Conservation (phyloP, 2,329 filamentous ascomycete genomes). For the Penicillium digitatum region DNA sequence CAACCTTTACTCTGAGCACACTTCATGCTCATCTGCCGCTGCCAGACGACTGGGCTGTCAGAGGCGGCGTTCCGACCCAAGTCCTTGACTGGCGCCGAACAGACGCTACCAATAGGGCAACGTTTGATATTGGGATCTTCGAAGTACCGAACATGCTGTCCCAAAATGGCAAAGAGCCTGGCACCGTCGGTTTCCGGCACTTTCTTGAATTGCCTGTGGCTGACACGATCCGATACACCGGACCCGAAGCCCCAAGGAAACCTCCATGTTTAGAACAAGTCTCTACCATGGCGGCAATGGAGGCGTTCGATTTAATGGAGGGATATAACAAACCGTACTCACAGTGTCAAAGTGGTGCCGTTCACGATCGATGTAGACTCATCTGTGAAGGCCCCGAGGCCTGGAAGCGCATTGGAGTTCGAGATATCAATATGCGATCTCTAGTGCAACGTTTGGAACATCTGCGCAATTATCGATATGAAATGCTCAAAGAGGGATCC, state of each 20-base stretch:
- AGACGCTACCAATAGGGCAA: slow-evolving; percentile 33
- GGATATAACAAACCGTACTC: slow-evolving; percentile 36
- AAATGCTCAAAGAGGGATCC: slow-evolving; percentile 30
- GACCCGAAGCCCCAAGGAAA: slow-evolving; percentile 19
- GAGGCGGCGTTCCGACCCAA: slow-evolving; percentile 27
- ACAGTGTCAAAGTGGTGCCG: slow-evolving; percentile 34
- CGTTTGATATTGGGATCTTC: slow-evolving; percentile 45
- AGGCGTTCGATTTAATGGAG: slow-evolving; percentile 35
- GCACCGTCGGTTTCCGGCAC: slow-evolving; percentile 46
- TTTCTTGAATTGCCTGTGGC: slow-evolving; percentile 47
- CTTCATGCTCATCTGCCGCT: slow-evolving; percentile 46
- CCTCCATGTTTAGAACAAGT: slow-evolving; percentile 22
- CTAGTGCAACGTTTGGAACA: slow-evolving; percentile 36
- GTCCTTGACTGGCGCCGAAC: slow-evolving; percentile 23
- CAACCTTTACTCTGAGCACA: slow-evolving; percentile 42
- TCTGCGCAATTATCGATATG: slow-evolving; percentile 34
- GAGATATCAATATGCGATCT: slow-evolving; percentile 33
- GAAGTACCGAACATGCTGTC: slow-evolving; percentile 50
- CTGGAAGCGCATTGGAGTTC: slow-evolving; percentile 43
- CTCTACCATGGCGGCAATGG: slow-evolving; percentile 25
- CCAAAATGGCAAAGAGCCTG: slow-evolving; percentile 44
- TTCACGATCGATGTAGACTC: slow-evolving; percentile 36
- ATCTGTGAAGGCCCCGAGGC: slow-evolving; percentile 37
- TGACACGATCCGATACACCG: slow-evolving; percentile 30
- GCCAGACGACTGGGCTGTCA: slow-evolving; percentile 34